phyloP scores from a whole-genome alignment of 352 stramenopile genomes.

The Phytophthora pistaciae region DNA sequence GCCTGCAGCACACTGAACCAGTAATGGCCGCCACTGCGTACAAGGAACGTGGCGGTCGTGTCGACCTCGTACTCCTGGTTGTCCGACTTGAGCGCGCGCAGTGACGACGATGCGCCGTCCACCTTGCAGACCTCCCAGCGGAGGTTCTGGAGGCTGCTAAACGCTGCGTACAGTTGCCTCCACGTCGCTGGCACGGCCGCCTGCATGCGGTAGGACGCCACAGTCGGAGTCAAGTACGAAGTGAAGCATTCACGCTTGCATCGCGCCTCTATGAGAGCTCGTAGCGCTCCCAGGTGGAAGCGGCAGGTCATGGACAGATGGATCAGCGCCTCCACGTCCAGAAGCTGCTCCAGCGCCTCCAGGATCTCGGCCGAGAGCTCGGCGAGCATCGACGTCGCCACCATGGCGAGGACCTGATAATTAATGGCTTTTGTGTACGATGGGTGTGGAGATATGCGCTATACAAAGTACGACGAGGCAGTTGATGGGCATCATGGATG shows the following conservation, averaged over 20 bases:
- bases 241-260: constrained; percentile 79
- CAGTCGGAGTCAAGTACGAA: constrained; percentile 63
- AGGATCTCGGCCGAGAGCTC: constrained; percentile 54
- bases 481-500: constrained; percentile 2
- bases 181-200: constrained; percentile 67
- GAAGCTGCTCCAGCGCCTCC: constrained; percentile 31
- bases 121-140: constrained; percentile 49
- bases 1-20: constrained; percentile 77
- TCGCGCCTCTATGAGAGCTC: constrained; percentile 33
- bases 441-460: background rate
- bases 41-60: constrained; percentile 42
- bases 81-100: constrained; percentile 72
- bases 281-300: constrained; percentile 13
- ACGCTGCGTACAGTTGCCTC: constrained; percentile 63
- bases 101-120: constrained; percentile 56
- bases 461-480: background rate
- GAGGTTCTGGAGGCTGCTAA: constrained; percentile 48
- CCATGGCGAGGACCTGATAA: constrained; percentile 13
- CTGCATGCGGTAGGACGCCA: constrained; percentile 73
- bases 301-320: constrained; percentile 42
- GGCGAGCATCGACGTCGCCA: constrained; percentile 10
- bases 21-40: constrained; percentile 78
- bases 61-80: constrained; percentile 77
- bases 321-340: constrained; percentile 57
- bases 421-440: constrained; percentile 21